A percentile compares a stretch with the other conserved stretches of the same genome.
These are phyloP conservation scores for Zygoascus meyerae DNA, from an alignment of 1,139 yeast genomes.

Conservation along the genomic window DNA sequence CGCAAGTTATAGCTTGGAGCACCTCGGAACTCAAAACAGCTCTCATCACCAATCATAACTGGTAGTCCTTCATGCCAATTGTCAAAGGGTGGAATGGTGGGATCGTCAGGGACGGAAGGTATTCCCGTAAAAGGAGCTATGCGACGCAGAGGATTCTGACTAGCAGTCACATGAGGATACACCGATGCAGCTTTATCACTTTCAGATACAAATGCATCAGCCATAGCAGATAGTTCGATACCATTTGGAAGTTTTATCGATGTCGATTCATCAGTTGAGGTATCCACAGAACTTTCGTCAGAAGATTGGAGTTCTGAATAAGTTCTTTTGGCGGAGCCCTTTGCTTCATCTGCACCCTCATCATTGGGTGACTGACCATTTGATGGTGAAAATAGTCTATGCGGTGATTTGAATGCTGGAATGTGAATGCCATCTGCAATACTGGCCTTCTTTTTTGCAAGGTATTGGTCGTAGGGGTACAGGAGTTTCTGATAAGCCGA, in stretches of 20 bases:
- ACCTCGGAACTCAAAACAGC: slow-evolving; percentile 50
- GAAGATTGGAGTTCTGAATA: slow-evolving; percentile 2
- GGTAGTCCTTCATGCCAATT: slow-evolving; percentile 21
- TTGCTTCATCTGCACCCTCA: slow-evolving; percentile 5
- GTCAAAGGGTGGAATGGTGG: slow-evolving; percentile 21
- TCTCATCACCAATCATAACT: slow-evolving; percentile 17
- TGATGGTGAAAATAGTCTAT: neutral
- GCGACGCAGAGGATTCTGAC: slow-evolving; percentile 16
- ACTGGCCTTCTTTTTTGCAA: slow-evolving; percentile 20
- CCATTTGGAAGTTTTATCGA: slow-evolving; percentile 6
- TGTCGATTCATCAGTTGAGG: slow-evolving; percentile 3
- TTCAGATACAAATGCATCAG: slow-evolving; percentile 8
- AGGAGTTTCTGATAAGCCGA: slow-evolving; percentile 40
- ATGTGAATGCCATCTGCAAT: slow-evolving; percentile 13
- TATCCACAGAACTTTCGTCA: neutral
- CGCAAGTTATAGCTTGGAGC: slow-evolving; percentile 53
- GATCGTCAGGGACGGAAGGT: slow-evolving; percentile 20
- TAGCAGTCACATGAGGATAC: slow-evolving; percentile 17
- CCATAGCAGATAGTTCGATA: neutral
- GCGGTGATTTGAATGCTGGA: slow-evolving; percentile 8
- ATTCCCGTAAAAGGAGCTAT: slow-evolving; percentile 15
- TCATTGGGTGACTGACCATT: slow-evolving; percentile 7
- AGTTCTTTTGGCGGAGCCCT: slow-evolving; percentile 10
- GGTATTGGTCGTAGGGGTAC: slow-evolving; percentile 33
- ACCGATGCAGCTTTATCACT: neutral